Evolutionary conservation across 164 flowering plant genomes (phyloP).

Genomic region (Vitis vinifera): DNA sequence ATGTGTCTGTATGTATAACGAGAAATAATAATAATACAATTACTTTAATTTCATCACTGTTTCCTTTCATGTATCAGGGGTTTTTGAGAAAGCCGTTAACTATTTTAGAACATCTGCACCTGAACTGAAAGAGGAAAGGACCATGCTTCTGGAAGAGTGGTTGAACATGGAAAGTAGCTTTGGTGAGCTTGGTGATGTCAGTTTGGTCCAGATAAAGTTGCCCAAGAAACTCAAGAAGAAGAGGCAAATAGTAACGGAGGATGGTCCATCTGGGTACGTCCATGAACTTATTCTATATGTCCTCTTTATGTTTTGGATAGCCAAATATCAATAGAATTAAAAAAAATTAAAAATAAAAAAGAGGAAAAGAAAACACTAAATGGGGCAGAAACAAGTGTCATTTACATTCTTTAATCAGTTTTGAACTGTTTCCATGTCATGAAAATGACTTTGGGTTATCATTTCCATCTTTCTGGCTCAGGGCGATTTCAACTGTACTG

Average conservation of each 20-base stretch:
- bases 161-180: slow-evolving; percentile 63
- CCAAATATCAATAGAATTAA: too few species aligned
- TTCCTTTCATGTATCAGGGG: slow-evolving; percentile 38
- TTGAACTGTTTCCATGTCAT: too few species aligned
- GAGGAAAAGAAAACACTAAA: too few species aligned
- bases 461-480: too few species aligned
- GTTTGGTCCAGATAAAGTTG: slow-evolving; percentile 66
- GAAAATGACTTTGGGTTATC: too few species aligned
- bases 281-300: not conserved
- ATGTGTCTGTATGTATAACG: not conserved
- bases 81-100: slow-evolving; percentile 73
- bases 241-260: slow-evolving; percentile 60
- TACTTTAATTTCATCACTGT: not conserved
- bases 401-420: too few species aligned
- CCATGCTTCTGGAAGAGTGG: slow-evolving; percentile 94
- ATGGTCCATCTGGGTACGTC: slow-evolving; percentile 78
- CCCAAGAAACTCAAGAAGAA: slow-evolving; percentile 89
- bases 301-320: slow-evolving; percentile 1
- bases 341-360: too few species aligned
- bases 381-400: too few species aligned
- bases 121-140: slow-evolving; percentile 88
- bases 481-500: too few species aligned
- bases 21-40: not conserved
- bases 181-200: slow-evolving; percentile 75
- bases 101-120: slow-evolving; percentile 76